These are phyloP conservation scores for Calocybe cyanea DNA, from an alignment of 768 basidiomycete genomes.

Conservation along the genomic window DNA sequence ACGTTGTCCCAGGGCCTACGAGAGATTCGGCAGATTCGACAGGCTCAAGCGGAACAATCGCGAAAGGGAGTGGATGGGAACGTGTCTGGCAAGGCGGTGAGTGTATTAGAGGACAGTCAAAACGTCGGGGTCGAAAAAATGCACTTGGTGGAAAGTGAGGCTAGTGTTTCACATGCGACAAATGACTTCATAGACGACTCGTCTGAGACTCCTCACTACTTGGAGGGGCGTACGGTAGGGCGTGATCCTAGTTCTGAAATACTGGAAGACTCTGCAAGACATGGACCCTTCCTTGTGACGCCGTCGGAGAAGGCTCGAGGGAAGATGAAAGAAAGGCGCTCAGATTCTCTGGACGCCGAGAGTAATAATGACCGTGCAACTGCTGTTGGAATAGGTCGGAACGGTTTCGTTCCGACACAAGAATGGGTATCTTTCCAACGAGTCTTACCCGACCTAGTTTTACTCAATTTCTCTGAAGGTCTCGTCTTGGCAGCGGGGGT, in stretches of 20 bases:
- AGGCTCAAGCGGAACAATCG: constrained; percentile 66
- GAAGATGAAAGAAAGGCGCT: constrained; percentile 80
- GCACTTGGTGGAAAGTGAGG: constrained; percentile 56
- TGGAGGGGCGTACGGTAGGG: constrained; percentile 15
- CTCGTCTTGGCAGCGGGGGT: constrained; percentile 97
- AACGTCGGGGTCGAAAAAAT: constrained; percentile 62
- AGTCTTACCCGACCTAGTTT: not conserved
- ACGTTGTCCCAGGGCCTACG: constrained; percentile 82
- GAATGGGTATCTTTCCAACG: constrained; percentile 65
- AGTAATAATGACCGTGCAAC: constrained; percentile 61
- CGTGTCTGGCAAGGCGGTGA: constrained; percentile 34
- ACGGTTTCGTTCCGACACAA: constrained; percentile 93
- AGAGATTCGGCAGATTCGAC: constrained; percentile 74
- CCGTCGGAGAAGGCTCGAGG: constrained; percentile 88
- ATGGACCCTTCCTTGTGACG: constrained; percentile 23
- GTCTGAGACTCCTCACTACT: constrained; percentile 11
- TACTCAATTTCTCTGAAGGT: constrained; percentile 42
- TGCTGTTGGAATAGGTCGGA: constrained; percentile 72
- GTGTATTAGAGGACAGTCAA: constrained; percentile 28
- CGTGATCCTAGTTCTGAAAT: constrained; percentile 27
- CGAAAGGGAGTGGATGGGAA: constrained; percentile 32
- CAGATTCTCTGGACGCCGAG: constrained; percentile 47
- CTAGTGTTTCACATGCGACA: constrained; percentile 20
- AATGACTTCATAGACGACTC: constrained; percentile 17
- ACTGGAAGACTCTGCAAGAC: constrained; percentile 31